These are phyloP conservation scores for Verruconis gallopava DNA, from an alignment of 2,329 filamentous ascomycete species.

Conservation along the genomic window DNA sequence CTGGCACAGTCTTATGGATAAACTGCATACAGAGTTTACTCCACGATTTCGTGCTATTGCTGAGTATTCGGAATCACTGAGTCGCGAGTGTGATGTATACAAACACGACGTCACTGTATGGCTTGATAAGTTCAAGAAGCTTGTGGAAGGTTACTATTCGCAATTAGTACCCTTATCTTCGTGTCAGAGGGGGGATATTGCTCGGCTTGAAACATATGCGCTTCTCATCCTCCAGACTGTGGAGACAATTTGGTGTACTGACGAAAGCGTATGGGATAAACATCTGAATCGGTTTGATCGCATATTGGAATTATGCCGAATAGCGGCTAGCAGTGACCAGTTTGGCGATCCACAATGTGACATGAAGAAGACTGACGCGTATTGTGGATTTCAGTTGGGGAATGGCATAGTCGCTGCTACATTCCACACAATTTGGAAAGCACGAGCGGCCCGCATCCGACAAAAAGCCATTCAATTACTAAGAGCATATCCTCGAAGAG, in stretches of 20 bases:
- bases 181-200: neutral
- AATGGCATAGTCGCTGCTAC: neutral
- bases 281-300: neutral
- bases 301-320: neutral
- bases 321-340: neutral
- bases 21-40: no score
- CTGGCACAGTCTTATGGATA: conserved; percentile 1
- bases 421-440: neutral
- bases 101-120: neutral
- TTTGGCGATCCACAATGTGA: neutral
- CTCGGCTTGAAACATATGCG: neutral
- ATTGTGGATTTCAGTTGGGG: neutral
- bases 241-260: neutral
- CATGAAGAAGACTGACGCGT: neutral
- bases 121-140: neutral
- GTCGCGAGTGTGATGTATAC: neutral
- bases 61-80: neutral
- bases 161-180: no score
- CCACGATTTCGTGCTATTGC: no score
- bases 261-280: neutral
- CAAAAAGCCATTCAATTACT: neutral
- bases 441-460: neutral
- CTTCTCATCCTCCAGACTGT: neutral
- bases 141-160: neutral
- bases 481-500: neutral